Evolutionary conservation across 768 basidiomycete genomes (phyloP), one percentile per base, ranked within the genome.

Genomic region (Austroboletus eburneus): DNA sequence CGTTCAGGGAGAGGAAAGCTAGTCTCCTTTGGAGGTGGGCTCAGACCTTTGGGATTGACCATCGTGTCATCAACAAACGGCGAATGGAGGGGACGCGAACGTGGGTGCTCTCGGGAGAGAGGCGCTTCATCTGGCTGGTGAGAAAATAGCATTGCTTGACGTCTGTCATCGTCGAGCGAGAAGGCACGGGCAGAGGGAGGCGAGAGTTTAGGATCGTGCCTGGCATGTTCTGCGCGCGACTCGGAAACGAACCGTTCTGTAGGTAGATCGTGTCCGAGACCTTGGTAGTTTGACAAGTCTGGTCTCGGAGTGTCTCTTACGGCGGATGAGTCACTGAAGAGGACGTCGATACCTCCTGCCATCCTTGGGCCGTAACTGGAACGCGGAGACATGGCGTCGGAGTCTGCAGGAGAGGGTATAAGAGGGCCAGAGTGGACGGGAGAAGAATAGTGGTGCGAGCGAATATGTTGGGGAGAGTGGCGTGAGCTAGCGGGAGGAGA

Each of bases 291-390:
- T 27, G 55, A 49, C 25, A 49, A 39, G 32, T 48, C 49, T 17
- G 18, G 51, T 40, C 53, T 56, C 7, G 46, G 43, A 4, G 37
- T 17, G 30, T 57, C 52, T 35, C 45, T 50, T 17, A 24, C 12
- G 25, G 59, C 9, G 32, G 52, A 13, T 0, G 49, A 17, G 30
- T 65, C 55, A 4, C 17, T 44, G 36, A 57, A 54, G 34, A 60
- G 49, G 3, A 63, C 42, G 23, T 57, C 35, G 30, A 65, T 52
- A 17, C 63, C 63, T 2, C 63, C 63, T 6, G 60, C 60, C 62
- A 60, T 63, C 43, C 45, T 65, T 34, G 60, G 60, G 23, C 55
- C 60, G 23, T 50, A 22, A 12, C 47, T 44, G 43, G 52, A 58
- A 4, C 52, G 52, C 1, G 62, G 60, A 21, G 58, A 51, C 52